phyloP scores from a whole-genome alignment of 75 land plant species.

The Selaginella moellendorffii region DNA sequence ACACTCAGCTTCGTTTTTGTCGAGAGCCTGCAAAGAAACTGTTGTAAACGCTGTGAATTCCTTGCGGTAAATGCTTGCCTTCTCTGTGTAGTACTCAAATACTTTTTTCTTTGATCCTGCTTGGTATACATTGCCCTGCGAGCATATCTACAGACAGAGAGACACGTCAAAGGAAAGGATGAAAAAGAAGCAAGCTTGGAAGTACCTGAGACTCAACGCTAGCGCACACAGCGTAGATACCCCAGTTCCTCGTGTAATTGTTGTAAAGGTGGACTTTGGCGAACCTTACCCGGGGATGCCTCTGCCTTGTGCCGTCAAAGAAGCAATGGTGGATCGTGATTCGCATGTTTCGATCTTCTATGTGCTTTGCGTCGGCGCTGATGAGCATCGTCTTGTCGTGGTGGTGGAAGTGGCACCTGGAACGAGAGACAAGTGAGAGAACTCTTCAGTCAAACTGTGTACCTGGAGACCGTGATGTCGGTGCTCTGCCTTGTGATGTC shows the following conservation, averaged over 20 bases:
- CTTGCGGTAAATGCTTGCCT: no score
- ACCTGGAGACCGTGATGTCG: conserved; percentile 92
- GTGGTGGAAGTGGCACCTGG: conserved; percentile 66
- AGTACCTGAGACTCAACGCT: conserved; percentile 96
- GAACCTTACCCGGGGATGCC: conserved; percentile 94
- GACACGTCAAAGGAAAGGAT: not conserved
- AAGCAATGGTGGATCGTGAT: conserved; percentile 97
- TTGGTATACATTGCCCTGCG: conserved; percentile 90
- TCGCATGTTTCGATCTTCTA: conserved; percentile 60
- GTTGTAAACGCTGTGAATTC: no score
- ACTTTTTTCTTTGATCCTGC: conserved; percentile 69
- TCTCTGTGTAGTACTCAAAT: conserved; percentile 62
- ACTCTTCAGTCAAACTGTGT: no score
- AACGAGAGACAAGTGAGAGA: no score
- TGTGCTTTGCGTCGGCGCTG: conserved; percentile 65
- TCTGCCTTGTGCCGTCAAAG: conserved; percentile 87
- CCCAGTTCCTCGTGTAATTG: conserved; percentile 94
- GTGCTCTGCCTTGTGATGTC: conserved; percentile 84
- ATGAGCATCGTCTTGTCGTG: conserved; percentile 93
- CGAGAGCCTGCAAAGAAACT: conserved; percentile 86
- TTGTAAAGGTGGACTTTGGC: conserved; percentile 93
- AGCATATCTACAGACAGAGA: conserved; percentile 46
- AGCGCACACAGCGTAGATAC: conserved; percentile 92
- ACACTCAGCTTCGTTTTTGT: conserved; percentile 33
- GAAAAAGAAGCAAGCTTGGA: not conserved